Conservation (phyloP, 176 grass and related monocot genomes). For the Metroxylon sagu region DNA sequence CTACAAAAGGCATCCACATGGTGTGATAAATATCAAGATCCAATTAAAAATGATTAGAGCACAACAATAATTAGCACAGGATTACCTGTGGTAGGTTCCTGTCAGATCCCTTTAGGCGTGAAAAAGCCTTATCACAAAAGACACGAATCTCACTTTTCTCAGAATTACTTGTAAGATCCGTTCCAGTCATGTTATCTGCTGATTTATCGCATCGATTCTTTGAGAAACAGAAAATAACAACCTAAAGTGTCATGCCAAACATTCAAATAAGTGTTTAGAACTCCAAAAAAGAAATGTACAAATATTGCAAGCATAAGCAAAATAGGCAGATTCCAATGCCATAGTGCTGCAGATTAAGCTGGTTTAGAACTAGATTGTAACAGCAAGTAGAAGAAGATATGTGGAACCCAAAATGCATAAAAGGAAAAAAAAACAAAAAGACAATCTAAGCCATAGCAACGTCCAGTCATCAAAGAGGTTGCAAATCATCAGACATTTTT, state of each 20-base stretch:
- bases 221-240: constrained; percentile 97
- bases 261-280: constrained; percentile 12
- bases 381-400: neutral
- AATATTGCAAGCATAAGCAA: neutral
- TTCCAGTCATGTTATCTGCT: constrained; percentile 70
- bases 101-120: constrained; percentile 92
- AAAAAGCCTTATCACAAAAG: constrained; percentile 97
- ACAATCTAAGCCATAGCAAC: too few relatives aligned
- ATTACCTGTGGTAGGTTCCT: constrained; percentile 86
- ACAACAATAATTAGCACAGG: constrained; percentile 5
- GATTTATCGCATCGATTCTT: constrained; percentile 93
- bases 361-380: too few relatives aligned
- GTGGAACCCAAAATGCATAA: constrained; percentile 8
- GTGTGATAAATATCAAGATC: constrained; percentile 5
- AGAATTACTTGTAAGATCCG: constrained; percentile 71
- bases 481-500: too few relatives aligned
- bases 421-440: constrained; percentile 6
- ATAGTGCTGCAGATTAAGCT: too few relatives aligned
- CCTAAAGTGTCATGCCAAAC: constrained; percentile 21
- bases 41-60: constrained; percentile 6
- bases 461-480: too few relatives aligned
- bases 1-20: constrained; percentile 31
- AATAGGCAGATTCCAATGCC: too few relatives aligned
- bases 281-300: constrained; percentile 10
- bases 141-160: constrained; percentile 98